Evolutionary conservation across 2,329 filamentous ascomycete species (phyloP).

Genomic region (Pseudocercospora vitis): DNA sequence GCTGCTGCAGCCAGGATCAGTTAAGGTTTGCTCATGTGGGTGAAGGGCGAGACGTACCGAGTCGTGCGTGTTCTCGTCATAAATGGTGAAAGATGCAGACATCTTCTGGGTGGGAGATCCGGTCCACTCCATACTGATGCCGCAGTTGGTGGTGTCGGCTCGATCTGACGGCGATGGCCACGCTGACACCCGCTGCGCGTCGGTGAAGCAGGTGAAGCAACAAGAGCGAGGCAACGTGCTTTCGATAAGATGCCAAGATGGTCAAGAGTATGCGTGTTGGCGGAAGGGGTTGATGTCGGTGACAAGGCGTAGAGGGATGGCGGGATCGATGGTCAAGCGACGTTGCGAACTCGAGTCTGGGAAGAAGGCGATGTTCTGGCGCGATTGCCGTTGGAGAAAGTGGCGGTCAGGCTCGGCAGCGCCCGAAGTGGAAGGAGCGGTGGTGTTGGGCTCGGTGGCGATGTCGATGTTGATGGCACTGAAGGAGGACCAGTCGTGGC

Average conservation of each 20-base stretch:
- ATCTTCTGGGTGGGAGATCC: slow-evolving; percentile 28
- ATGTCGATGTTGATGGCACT: slow-evolving; percentile 5
- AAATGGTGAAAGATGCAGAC: slow-evolving; percentile 26
- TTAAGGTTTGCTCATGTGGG: slow-evolving; percentile 11
- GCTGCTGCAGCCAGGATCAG: slow-evolving; percentile 19
- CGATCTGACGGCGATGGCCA: slow-evolving; percentile 1
- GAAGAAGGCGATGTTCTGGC: slow-evolving; percentile 5
- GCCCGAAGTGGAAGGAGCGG: slow-evolving; percentile 3
- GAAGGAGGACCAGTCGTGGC: neutral
- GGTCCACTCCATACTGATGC: slow-evolving; percentile 28
- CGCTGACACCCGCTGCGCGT: neutral
- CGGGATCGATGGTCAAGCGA: neutral
- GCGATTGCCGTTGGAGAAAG: slow-evolving; percentile 8
- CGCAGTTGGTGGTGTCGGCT: neutral
- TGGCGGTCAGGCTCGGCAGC: neutral
- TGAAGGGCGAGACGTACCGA: slow-evolving; percentile 21
- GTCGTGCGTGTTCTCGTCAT: slow-evolving; percentile 26
- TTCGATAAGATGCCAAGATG: slow-evolving; percentile 13
- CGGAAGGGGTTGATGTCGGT: neutral
- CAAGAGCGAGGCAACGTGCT: slow-evolving; percentile 5
- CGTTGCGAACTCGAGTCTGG: neutral
- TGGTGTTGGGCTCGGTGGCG: neutral
- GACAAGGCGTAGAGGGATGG: neutral
- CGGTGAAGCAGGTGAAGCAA: neutral
- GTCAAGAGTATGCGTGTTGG: slow-evolving; percentile 3